Evolutionary conservation across 768 basidiomycete species (phyloP).

Genomic region (Serendipita sp.): DNA sequence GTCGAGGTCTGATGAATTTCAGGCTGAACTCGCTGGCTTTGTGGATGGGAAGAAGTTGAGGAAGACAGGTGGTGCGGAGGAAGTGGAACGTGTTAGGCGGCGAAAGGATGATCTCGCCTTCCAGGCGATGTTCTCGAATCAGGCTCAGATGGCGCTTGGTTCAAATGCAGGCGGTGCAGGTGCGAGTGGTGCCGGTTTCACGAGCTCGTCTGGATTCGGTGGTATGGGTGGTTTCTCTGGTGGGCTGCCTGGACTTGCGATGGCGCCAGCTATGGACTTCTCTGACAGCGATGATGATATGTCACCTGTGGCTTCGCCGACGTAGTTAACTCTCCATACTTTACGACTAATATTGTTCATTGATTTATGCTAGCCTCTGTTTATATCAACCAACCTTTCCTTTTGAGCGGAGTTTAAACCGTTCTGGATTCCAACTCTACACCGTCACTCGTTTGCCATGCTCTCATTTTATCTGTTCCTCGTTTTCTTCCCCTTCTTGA

Average conservation of each 20-base stretch:
- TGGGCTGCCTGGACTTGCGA: conserved; percentile 6
- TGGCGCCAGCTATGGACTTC: conserved; percentile 1
- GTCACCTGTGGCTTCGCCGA: background rate
- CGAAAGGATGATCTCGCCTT: conserved; percentile 68
- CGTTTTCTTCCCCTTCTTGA: too few relatives aligned
- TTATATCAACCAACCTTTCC: too few relatives aligned
- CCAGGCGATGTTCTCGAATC: conserved; percentile 62
- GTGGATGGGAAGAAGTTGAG: conserved; percentile 76
- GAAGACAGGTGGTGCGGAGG: conserved; percentile 92
- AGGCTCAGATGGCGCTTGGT: background rate
- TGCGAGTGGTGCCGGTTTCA: background rate
- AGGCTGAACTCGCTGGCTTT: conserved; percentile 71
- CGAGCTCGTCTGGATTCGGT: background rate
- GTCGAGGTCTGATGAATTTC: conserved; percentile 62
- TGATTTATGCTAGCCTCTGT: too few relatives aligned
- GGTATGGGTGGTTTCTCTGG: background rate
- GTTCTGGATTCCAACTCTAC: too few relatives aligned
- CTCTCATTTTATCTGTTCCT: too few relatives aligned
- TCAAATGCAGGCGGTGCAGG: background rate
- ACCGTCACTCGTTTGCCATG: too few relatives aligned
- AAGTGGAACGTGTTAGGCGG: conserved; percentile 75
- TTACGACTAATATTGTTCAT: background rate
- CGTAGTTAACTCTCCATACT: background rate
- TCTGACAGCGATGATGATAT: background rate
- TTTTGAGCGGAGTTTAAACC: too few relatives aligned